Evolutionary conservation across 2,329 filamentous ascomycete species (phyloP).

Genomic region (Phoma sp.): DNA sequence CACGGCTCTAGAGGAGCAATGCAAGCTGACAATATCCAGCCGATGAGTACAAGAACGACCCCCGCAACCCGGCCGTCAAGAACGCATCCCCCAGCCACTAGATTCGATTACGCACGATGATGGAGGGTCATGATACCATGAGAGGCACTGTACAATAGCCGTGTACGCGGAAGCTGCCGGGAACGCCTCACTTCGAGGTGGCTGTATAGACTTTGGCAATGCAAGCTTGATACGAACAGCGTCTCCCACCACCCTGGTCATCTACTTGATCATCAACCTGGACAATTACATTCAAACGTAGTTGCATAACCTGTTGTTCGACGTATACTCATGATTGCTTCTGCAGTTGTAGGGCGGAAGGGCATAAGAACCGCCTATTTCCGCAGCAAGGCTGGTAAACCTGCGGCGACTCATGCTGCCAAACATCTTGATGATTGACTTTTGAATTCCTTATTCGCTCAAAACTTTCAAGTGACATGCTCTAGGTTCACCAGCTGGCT

Average conservation of each 20-base stretch:
- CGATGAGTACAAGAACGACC: constrained; percentile 97
- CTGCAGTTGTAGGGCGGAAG: no score
- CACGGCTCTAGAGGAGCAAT: background rate
- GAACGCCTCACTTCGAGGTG: constrained; percentile 26
- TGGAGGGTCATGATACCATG: constrained; percentile 25
- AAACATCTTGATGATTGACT: no score
- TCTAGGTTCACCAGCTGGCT: no score
- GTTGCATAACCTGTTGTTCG: no score
- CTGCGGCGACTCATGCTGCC: no score
- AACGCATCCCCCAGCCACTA: constrained; percentile 44
- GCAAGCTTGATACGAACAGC: constrained; percentile 23
- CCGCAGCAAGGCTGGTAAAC: no score
- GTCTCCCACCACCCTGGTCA: background rate
- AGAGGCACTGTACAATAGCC: constrained; percentile 48
- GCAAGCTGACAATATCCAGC: constrained; percentile 59
- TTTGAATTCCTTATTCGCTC: no score
- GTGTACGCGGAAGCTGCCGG: constrained; percentile 27
- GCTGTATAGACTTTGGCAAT: constrained; percentile 45
- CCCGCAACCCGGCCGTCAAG: constrained; percentile 73
- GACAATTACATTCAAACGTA: background rate
- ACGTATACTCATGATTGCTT: background rate
- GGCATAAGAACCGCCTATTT: no score
- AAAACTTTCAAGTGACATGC: no score
- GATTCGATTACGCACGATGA: constrained; percentile 22
- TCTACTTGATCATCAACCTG: background rate